Evolutionary conservation across 2,329 filamentous ascomycete genomes (phyloP), one percentile per base, ranked within the genome.

Genomic region (Trichophyton rubrum): DNA sequence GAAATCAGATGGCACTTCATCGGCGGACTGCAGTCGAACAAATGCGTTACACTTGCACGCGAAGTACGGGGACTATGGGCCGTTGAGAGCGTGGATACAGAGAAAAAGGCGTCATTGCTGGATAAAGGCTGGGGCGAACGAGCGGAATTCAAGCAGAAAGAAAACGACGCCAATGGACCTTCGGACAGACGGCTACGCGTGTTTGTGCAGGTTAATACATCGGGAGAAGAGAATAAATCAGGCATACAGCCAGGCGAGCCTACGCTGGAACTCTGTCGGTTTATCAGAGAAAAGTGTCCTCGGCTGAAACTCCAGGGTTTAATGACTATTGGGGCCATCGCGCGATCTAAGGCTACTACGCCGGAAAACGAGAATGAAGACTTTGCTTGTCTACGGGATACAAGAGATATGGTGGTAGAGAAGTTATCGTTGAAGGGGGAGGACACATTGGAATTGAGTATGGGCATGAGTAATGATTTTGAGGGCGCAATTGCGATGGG

Each of bases 391-490:
- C 73, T 99, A 69, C 78, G 77, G 58, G 80, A 86, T 68, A 85
- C 88, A 70, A 79, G 89, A 60, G 88, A 95, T 71, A 73, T 82
- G 13, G 84, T 96, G 1, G 82, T 80, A 1, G 69, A 75, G 68
- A 86, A 85, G 66, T 68, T 91, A 58, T 82, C 78, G 0, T 66
- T 84, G 45, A 71, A 77, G 15, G 71, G 65, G 3, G 65, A 64
- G 2, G 70, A 78, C 15, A 79, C 80, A 63, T 71, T 96, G 67
- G 90, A 96, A 78, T 73, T 97, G 74, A 96, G 91, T 74, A 99
- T 99, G 92, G 92, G 92, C 5, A 99, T 99, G 93, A 96, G 90
- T 71, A 85, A 89, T 69, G 93, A 99, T 73, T 99, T 92, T 72
- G 91, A 96, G 77, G 88, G 86, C 6, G 93, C 93, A 0, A 86